These are phyloP conservation scores for Cyberlindnera xishuangbannaensis DNA, from an alignment of 805 yeast genomes.

Conservation along the genomic window DNA sequence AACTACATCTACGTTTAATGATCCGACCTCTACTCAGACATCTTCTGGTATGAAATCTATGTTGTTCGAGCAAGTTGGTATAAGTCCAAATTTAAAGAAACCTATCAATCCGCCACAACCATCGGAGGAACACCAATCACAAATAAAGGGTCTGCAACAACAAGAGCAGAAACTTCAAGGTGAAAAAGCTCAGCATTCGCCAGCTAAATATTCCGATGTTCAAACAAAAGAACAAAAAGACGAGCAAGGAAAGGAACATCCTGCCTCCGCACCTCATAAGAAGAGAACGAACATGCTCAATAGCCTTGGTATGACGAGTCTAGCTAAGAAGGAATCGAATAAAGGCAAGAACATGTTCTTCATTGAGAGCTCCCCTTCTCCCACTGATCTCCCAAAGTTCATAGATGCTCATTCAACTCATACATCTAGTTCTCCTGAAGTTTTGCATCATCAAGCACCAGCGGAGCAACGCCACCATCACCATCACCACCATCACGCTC, in stretches of 20 bases:
- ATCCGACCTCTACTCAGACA: no score
- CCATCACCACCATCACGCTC: constrained; percentile 3
- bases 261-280: constrained; percentile 2
- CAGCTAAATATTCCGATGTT: no score
- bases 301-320: constrained; percentile 25
- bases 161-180: no score
- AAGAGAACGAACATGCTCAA: constrained; percentile 23
- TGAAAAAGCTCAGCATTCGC: not conserved
- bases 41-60: constrained; percentile 1
- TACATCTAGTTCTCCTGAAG: constrained; percentile 6
- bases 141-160: no score
- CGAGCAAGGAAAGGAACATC: not conserved
- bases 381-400: constrained; percentile 19
- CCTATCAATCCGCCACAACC: no score
- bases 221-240: no score
- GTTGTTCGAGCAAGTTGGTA: constrained; percentile 23
- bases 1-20: no score
- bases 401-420: constrained; percentile 5
- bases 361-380: constrained; percentile 28
- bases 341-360: constrained; percentile 26
- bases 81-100: constrained; percentile 20
- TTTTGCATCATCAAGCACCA: constrained; percentile 4
- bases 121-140: no score
- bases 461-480: constrained; percentile 5
- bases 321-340: constrained; percentile 5